Evolutionary conservation across 257 asterid genomes (phyloP), one percentile per base, ranked within the genome.

Genomic region (Misopates orontium): DNA sequence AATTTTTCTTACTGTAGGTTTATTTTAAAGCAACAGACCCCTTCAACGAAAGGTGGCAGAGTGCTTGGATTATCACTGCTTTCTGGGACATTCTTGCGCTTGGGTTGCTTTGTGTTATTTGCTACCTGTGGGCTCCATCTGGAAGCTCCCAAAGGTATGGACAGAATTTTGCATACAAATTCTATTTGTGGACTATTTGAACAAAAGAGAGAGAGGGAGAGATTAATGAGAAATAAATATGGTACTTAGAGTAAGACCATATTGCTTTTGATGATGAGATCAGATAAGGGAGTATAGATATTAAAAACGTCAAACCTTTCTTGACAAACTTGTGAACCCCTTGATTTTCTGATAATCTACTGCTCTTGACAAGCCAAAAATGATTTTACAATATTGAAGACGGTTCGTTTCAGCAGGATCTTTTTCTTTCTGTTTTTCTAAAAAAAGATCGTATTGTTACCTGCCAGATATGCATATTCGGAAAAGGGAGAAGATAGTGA

Each of bases 11-110:
- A 68, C 41, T 78, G 67, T 84, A 94, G 99, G 79, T 94, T 66
- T 94, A 88, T 73, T 94, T 90, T 73, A 90, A 94, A 87, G 95
- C 96, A 68, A 83, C 96, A 53, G 99, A 94, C 77, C 97, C 99
- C 72, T 94, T 87, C 81, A 94, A 90, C 36, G 99, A 94, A 81
- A 85, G 87, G 75, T 94, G 99, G 99, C 93, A 82, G 79, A 84
- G 85, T 71, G 96, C 96, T 51, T 94, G 99, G 99, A 86, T 90
- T 67, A 78, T 94, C 80, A 84, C 91, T 63, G 96, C 99, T 66
- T 94, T 90, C 83, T 94, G 99, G 99, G 97, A 94, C 80, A 75
- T 94, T 73, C 85, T 94, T 59, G 87, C 93, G 48, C 77, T 94
- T 61, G 85, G 83, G 40, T 74, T 94, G 77, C 95, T 90, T 14